Percentiles rank a stretch among this genome's conserved stretches.
phyloP scores from a whole-genome alignment of 1,139 yeast genomes.

The Debaryomyces fabryi region DNA sequence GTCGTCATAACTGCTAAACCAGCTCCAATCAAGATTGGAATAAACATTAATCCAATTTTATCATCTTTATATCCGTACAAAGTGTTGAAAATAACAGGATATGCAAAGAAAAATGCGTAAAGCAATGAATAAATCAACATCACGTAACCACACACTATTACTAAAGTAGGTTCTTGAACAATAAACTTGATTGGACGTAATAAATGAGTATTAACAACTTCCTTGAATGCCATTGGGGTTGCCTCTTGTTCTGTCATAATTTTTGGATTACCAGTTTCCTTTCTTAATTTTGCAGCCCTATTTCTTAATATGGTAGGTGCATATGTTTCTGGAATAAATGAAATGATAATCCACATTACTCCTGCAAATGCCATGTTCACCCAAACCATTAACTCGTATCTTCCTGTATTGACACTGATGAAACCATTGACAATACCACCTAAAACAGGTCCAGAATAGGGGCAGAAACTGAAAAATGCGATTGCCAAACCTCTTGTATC shows the following conservation, averaged over 20 bases:
- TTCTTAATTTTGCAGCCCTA: conserved; percentile 70
- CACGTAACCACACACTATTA: conserved; percentile 79
- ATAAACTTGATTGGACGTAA: conserved; percentile 76
- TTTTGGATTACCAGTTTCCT: conserved; percentile 76
- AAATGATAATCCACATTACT: conserved; percentile 67
- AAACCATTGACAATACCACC: conserved; percentile 93
- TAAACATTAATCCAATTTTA: conserved; percentile 76
- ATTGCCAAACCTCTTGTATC: conserved; percentile 87
- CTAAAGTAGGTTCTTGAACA: conserved; percentile 80
- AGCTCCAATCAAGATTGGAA: conserved; percentile 89
- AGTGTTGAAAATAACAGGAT: conserved; percentile 72
- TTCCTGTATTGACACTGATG: conserved; percentile 66
- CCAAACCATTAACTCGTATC: conserved; percentile 79
- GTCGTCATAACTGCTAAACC: conserved; percentile 69
- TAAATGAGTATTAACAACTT: conserved; percentile 67
- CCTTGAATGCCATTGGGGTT: conserved; percentile 63
- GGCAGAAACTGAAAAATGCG: conserved; percentile 89
- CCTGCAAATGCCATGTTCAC: conserved; percentile 93
- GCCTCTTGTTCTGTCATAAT: conserved; percentile 95
- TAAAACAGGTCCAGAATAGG: conserved; percentile 88
- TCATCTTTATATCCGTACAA: conserved; percentile 71
- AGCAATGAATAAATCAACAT: conserved; percentile 84
- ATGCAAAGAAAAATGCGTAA: conserved; percentile 91
- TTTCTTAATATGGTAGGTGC: conserved; percentile 82
- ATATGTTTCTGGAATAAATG: conserved; percentile 81